Evolutionary conservation across 2,329 filamentous ascomycete genomes (phyloP), one percentile per base, ranked within the genome.

Genomic region (Diaporthe eres): DNA sequence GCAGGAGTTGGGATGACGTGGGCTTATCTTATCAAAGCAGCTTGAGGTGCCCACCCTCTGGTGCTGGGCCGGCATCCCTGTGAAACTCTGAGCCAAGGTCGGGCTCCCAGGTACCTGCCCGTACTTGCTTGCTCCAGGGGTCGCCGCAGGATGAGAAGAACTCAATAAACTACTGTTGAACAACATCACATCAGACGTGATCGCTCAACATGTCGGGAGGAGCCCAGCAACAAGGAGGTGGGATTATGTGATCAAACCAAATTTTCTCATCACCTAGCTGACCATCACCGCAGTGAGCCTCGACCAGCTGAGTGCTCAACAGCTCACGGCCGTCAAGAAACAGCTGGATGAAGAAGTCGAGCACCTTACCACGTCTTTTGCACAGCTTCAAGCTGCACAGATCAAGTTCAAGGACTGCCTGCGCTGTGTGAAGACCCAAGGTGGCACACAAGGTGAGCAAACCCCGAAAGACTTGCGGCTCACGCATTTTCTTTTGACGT

Each of bases 291-390:
- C 79, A 91, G 90, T 92, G 79, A 90, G 89, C 79, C 87, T 99
- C 81, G 92, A 93, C 80, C 92, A 90, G 77, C 93, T 99, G 81
- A 94, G 93, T 80, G 89, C 93, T 37, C 94, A 95, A 79, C 96
- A 98, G 86, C 94, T 99, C 79, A 93, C 92, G 79, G 92, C 95
- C 80, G 93, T 99, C 80, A 98, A 99, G 89, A 95, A 97, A 85
- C 96, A 98, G 84, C 93, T 99, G 79, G 96, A 98, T 84, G 93
- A 97, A 81, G 97, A 99, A 86, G 93, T 99, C 79, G 95, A 98
- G 83, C 96, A 98, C 87, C 91, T 99, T 79, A 97, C 95, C 2
- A 91, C 88, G 75, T 98, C 97, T 13, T 98, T 98, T 87, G 90
- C 94, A 70, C 97, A 98, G 83, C 92, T 99, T 2, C 94, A 96